A percentile compares a stretch with the other conserved stretches of the same genome.
Evolutionary conservation across 768 basidiomycete genomes (phyloP).

Genomic region (Kwoniella sp.): DNA sequence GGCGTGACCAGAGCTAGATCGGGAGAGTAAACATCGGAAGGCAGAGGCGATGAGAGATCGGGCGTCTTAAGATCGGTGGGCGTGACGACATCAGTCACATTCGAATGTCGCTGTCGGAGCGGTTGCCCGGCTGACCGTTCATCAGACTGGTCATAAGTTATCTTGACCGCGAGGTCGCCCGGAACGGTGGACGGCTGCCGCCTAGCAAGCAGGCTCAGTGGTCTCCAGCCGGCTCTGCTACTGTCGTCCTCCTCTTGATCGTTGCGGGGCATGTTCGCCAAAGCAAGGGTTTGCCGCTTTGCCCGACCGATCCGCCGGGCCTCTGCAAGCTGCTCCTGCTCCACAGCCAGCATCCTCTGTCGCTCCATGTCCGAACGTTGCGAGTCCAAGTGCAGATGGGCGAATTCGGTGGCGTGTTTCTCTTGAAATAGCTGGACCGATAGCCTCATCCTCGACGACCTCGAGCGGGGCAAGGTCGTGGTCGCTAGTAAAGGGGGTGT

Average conservation of each 20-base stretch:
- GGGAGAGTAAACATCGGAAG: constrained; percentile 22
- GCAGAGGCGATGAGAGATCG: constrained; percentile 11
- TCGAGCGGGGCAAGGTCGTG: constrained; percentile 1
- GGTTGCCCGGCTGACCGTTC: not conserved
- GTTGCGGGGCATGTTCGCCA: not conserved
- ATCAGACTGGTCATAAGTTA: constrained; percentile 2
- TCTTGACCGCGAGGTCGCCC: not conserved
- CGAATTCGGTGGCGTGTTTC: constrained; percentile 35
- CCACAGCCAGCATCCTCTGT: constrained; percentile 21
- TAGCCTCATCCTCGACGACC: constrained; percentile 10
- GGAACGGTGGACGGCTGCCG: constrained; percentile 14
- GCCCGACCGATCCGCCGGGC: constrained; percentile 29
- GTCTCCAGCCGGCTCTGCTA: constrained; percentile 24
- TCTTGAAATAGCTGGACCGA: constrained; percentile 32
- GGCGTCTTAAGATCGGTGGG: constrained; percentile 8
- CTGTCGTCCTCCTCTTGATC: constrained; percentile 6
- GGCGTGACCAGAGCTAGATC: constrained; percentile 23
- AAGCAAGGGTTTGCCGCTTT: constrained; percentile 29
- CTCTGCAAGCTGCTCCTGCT: constrained; percentile 31
- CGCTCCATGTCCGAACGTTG: constrained; percentile 15
- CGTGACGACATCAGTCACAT: not conserved
- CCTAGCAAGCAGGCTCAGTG: constrained; percentile 28
- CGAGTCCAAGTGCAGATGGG: constrained; percentile 32
- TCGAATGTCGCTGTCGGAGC: constrained; percentile 2
- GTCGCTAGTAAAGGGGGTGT: not conserved